Base-by-base conservation (phyloP, 495 filamentous ascomycete species). In the Xylaria grammica region DNA sequence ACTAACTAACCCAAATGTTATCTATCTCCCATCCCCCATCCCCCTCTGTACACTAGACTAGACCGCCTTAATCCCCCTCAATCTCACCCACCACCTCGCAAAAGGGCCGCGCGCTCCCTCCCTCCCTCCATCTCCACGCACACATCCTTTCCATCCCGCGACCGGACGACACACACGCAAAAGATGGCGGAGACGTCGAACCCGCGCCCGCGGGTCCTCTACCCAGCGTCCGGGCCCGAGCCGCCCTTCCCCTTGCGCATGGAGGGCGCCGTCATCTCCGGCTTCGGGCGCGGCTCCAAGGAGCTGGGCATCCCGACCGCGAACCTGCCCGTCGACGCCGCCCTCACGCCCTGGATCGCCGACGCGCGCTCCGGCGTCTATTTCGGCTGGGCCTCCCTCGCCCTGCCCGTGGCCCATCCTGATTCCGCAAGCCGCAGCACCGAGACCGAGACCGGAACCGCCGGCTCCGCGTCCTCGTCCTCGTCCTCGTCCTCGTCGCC, bases 281-380 rank as follows among this genome's bases (percentile, higher is more conserved):
- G 95, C 42, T 98, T 97, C 77, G 95, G 95, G 19, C 88, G 95
- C 46, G 95, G 95, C 45, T 93, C 90, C 74, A 94, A 91, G 80
- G 93, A 96, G 84, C 88, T 99, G 62, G 93, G 94, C 60, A 97
- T 98, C 76, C 95, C 95, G 3, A 99, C 95, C 0, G 95, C 95
- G 69, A 99, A 99, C 80, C 94, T 99, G 66, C 93, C 95, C 44
- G 82, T 96, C 60, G 87, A 89, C 59, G 87, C 87, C 9, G 77
- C 91, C 38, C 70, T 64, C 34, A 84, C 89, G 38, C 87, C 88
- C 19, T 93, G 91, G 71, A 86, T 96, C 71, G 80, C 85, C 9
- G 82, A 86, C 56, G 80, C 91, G 34, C 81, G 85, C 29, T 90
- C 86, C 22, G 95, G 95, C 46, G 89, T 99, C 19, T 98, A 99